A percentile compares a stretch with the other conserved stretches of the same genome.
phyloP scores from a whole-genome alignment of 495 filamentous ascomycete species.

The Aspergillus conjunctus region DNA sequence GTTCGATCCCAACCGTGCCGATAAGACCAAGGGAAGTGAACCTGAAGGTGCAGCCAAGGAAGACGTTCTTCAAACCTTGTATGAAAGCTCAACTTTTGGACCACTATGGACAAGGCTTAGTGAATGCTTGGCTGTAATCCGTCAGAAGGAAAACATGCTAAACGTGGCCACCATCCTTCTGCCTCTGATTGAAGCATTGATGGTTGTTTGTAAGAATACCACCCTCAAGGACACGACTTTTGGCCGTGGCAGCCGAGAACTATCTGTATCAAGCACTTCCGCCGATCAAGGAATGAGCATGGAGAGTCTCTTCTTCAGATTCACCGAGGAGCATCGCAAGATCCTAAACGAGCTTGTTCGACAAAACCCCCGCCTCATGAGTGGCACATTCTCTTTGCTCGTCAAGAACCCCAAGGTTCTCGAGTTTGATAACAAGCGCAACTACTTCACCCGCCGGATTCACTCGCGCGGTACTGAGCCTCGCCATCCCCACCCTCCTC shows the following conservation, averaged over 20 bases:
- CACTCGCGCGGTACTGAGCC: constrained; percentile 72
- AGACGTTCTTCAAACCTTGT: constrained; percentile 82
- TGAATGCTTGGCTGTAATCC: constrained; percentile 83
- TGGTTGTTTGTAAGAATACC: constrained; percentile 99
- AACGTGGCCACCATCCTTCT: constrained; percentile 95
- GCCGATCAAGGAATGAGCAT: constrained; percentile 70
- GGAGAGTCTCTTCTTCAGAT: constrained; percentile 94
- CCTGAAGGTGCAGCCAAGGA: constrained; percentile 60
- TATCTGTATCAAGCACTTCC: constrained; percentile 74
- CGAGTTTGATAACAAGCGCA: constrained; percentile 99
- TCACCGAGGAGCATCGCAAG: constrained; percentile 97
- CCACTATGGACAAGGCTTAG: constrained; percentile 93
- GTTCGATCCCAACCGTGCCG: constrained; percentile 71
- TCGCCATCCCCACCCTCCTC: constrained; percentile 67
- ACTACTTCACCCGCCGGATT: constrained; percentile 93
- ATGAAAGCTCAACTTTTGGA: constrained; percentile 87
- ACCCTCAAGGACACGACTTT: constrained; percentile 71
- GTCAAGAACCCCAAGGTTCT: constrained; percentile 99
- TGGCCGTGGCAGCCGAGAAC: constrained; percentile 63
- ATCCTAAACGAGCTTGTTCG: constrained; percentile 98
- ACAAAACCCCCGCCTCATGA: constrained; percentile 97
- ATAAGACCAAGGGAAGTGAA: constrained; percentile 57
- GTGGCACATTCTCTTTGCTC: constrained; percentile 89
- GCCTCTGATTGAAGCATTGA: constrained; percentile 90
- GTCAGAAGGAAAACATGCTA: constrained; percentile 88